Evolutionary conservation across 768 basidiomycete species (phyloP).

Genomic region (Boletus sp.): DNA sequence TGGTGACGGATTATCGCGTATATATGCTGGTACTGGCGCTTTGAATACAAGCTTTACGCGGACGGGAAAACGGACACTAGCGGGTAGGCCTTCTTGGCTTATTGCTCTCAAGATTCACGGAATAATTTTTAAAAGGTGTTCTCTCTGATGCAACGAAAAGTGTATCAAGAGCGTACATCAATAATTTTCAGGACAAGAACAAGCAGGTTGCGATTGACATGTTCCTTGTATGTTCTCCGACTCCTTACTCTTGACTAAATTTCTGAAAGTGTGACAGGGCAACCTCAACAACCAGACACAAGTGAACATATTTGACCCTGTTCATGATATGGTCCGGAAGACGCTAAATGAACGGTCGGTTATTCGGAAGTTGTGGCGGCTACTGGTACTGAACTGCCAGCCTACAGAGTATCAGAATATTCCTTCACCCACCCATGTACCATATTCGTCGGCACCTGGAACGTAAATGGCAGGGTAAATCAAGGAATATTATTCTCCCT

Average conservation of each 20-base stretch:
- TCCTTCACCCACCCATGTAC: slow-evolving; percentile 70
- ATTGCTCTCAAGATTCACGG: neutral
- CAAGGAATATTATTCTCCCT: neutral
- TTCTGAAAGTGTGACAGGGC: slow-evolving; percentile 55
- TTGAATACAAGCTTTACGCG: slow-evolving; percentile 96
- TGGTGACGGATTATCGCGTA: slow-evolving; percentile 87
- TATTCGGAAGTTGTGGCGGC: neutral
- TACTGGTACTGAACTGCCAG: neutral
- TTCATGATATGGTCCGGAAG: slow-evolving; percentile 82
- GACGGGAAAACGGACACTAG: slow-evolving; percentile 91
- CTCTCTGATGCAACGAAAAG: slow-evolving; percentile 97
- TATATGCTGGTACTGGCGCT: slow-evolving; percentile 92
- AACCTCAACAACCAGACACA: slow-evolving; percentile 86
- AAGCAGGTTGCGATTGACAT: slow-evolving; percentile 96
- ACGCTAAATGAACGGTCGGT: slow-evolving; percentile 67
- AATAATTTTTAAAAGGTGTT: slow-evolving; percentile 52
- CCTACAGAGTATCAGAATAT: slow-evolving; percentile 72
- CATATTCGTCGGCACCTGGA: slow-evolving; percentile 93
- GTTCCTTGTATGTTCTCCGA: slow-evolving; percentile 67
- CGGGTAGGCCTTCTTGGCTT: slow-evolving; percentile 45
- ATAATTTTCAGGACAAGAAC: slow-evolving; percentile 93
- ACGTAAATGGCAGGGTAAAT: slow-evolving; percentile 84
- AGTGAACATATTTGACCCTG: slow-evolving; percentile 91
- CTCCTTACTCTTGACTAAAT: neutral
- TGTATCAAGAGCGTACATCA: slow-evolving; percentile 93